phyloP scores from a whole-genome alignment of 495 filamentous ascomycete species.

The Trichoderma asperelloides region DNA sequence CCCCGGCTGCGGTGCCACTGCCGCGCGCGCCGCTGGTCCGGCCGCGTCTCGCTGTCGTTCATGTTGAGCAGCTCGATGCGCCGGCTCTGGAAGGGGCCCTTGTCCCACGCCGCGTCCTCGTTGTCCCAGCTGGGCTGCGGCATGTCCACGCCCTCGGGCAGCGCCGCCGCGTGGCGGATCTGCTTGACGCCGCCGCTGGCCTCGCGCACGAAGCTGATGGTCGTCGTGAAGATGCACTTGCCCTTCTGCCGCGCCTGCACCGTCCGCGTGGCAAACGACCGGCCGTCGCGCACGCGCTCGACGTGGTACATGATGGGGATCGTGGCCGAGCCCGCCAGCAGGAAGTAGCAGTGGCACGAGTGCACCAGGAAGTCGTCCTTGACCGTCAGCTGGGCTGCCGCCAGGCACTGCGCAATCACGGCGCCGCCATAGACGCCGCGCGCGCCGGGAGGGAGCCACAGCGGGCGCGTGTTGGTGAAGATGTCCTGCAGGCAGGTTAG shows the following conservation, averaged over 20 bases:
- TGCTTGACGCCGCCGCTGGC: slow-evolving; percentile 51
- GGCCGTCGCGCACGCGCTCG: slow-evolving; percentile 83
- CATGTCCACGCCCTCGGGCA: slow-evolving; percentile 40
- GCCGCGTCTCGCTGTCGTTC: slow-evolving; percentile 20
- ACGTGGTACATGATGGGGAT: slow-evolving; percentile 87
- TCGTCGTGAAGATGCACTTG: slow-evolving; percentile 90
- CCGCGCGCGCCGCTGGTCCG: slow-evolving; percentile 59
- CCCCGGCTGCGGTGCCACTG: slow-evolving; percentile 77
- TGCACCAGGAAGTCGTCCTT: slow-evolving; percentile 72
- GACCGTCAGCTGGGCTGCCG: slow-evolving; percentile 81
- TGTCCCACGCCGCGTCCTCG: slow-evolving; percentile 10
- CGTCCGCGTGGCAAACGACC: slow-evolving; percentile 84
- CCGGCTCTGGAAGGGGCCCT: slow-evolving; percentile 49
- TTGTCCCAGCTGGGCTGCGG: slow-evolving; percentile 25
- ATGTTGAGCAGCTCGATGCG: slow-evolving; percentile 42
- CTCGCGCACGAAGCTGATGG: slow-evolving; percentile 74
- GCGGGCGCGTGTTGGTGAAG: slow-evolving; percentile 83
- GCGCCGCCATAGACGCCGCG: slow-evolving; percentile 89
- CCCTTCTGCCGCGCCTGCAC: slow-evolving; percentile 88
- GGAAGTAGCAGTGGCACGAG: slow-evolving; percentile 98
- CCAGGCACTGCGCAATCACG: slow-evolving; percentile 85
- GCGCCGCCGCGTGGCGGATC: slow-evolving; percentile 50
- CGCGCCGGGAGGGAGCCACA: slow-evolving; percentile 86
- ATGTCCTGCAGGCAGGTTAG: too few species aligned
- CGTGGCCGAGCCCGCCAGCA: slow-evolving; percentile 75